phyloP scores from a whole-genome alignment of 129 eudicot species.

The Oenanthe sinensis region DNA sequence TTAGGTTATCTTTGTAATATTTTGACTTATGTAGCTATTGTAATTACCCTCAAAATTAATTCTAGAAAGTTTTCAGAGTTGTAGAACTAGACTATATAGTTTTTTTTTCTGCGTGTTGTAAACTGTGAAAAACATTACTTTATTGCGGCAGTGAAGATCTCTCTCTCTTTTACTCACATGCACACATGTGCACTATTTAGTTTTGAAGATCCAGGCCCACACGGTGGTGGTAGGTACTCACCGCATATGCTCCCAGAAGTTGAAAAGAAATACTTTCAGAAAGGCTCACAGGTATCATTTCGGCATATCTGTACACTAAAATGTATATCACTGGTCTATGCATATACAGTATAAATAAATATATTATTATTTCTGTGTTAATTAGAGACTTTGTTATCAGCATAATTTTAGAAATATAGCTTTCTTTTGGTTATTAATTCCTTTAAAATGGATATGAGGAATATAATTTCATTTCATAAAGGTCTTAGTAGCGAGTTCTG shows the following conservation, averaged over 20 bases:
- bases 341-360: not conserved
- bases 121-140: not conserved
- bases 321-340: not conserved
- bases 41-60: not conserved
- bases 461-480: not conserved
- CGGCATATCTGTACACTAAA: not conserved
- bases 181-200: conserved; percentile 17
- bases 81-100: not conserved
- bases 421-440: not conserved
- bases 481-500: not conserved
- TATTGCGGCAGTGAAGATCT: not conserved
- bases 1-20: not conserved
- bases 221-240: conserved; percentile 57
- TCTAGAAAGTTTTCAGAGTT: not conserved
- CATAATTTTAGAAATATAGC: not conserved
- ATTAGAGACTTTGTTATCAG: not conserved
- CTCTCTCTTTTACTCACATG: not conserved
- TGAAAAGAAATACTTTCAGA: conserved; percentile 41
- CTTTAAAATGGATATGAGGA: not conserved
- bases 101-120: not conserved
- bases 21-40: not conserved
- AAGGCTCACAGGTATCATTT: conserved; percentile 57
- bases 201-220: conserved; percentile 59
- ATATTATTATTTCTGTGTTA: not conserved
- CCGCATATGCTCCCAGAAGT: conserved; percentile 61